Evolutionary conservation across 140 eudicot species (phyloP).

Genomic region (Bidens hawaiensis): DNA sequence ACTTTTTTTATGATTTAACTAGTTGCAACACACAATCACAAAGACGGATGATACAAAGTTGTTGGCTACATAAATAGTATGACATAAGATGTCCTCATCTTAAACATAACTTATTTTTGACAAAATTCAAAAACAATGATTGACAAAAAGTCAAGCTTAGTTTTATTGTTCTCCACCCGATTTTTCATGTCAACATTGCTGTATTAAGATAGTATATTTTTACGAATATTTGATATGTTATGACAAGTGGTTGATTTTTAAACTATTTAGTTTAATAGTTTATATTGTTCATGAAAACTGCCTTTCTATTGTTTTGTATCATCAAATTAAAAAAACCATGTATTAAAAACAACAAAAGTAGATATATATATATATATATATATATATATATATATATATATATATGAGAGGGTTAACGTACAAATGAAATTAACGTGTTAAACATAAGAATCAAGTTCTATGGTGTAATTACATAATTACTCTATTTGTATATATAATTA

Average conservation of each 20-base stretch:
- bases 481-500: no score
- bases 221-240: background rate
- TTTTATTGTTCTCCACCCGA: background rate
- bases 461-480: no score
- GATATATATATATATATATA: no score
- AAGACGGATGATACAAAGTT: no score
- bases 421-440: no score
- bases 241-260: background rate
- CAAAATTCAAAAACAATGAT: background rate
- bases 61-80: background rate
- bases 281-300: no score
- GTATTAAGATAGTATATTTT: background rate
- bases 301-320: background rate
- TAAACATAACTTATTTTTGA: background rate
- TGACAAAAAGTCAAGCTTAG: background rate
- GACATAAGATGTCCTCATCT: background rate
- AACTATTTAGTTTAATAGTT: no score
- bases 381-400: no score
- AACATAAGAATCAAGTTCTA: no score
- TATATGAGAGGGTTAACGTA: no score
- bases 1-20: background rate
- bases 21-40: background rate
- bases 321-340: no score
- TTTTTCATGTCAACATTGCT: conserved; percentile 1
- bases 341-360: no score